These are phyloP conservation scores for Parvularia atlantis DNA, from an alignment of 78 protist species.

Conservation along the genomic window DNA sequence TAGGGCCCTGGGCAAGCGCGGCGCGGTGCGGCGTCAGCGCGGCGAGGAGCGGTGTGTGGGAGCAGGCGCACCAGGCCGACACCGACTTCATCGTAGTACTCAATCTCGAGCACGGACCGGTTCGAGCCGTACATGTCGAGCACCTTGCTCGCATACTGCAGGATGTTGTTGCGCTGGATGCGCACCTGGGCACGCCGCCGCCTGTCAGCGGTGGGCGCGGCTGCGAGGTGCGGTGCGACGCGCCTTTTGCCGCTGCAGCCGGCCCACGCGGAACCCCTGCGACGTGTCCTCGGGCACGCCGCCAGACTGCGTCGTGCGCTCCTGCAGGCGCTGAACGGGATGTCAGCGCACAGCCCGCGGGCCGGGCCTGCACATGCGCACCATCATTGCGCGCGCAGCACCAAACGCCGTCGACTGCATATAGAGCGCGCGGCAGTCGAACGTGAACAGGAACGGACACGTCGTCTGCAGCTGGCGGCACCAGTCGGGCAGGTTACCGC, in stretches of 20 bases:
- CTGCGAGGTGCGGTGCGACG: constrained; percentile 18
- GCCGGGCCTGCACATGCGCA: too few species aligned
- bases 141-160: constrained; percentile 27
- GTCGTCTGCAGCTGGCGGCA: not conserved
- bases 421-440: constrained; percentile 16
- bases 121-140: constrained; percentile 9
- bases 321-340: not conserved
- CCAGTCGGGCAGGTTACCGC: constrained; percentile 27
- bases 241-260: not conserved
- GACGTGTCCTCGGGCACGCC: too few species aligned
- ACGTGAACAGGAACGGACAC: constrained; percentile 15
- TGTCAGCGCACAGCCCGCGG: not conserved
- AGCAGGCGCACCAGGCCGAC: too few species aligned
- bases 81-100: constrained; percentile 62
- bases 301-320: too few species aligned
- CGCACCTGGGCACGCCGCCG: constrained; percentile 40
- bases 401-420: constrained; percentile 32
- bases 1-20: too few species aligned
- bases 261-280: not conserved
- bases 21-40: too few species aligned
- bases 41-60: too few species aligned
- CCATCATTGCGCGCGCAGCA: constrained; percentile 32
- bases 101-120: constrained; percentile 46
- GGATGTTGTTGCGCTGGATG: constrained; percentile 17
- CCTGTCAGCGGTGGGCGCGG: too few species aligned